Evolutionary conservation across 805 yeast species (phyloP), one percentile per base, ranked within the genome.

Genomic region (Tanozyma kutaoensis): DNA sequence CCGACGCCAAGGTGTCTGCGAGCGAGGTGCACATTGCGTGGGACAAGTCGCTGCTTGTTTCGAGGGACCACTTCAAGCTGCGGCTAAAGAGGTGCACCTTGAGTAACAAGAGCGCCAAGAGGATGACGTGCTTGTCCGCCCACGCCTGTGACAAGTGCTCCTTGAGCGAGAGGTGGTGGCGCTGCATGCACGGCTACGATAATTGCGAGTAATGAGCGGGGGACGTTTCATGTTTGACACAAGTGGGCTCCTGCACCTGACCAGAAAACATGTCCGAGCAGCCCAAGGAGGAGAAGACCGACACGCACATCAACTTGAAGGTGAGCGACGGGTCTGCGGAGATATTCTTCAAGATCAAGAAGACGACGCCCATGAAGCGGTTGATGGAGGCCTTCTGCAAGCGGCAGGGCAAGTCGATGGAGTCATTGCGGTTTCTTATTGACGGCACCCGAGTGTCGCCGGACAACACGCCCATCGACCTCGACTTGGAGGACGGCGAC

Each of bases 351-450:
- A 86, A 88, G 55, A 88, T 91, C 55, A 85, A 86, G 62, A 71
- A 81, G 57, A 67, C 86, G 22, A 91, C 98, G 4, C 94, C 88
- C 25, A 69, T 91, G 64, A 80, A 72, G 54, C 80, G 95, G 59
- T 73, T 91, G 45, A 88, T 91, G 85, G 97, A 88, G 46, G 95
- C 96, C 9, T 91, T 88, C 53, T 93, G 97, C 52, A 86, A 86
- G 59, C 80, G 98, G 64, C 95, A 88, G 48, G 97, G 97, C 24
- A 88, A 88, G 52, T 73, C 78, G 37, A 58, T 78, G 47, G 72
- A 69, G 40, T 72, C 88, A 27, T 62, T 91, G 50, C 73, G 97
- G 53, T 91, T 91, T 52, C 63, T 91, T 46, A 76, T 76, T 48
- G 99, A 91, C 39, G 99, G 99, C 37, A 79, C 84, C 40, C 74